Evolutionary conservation across 192 early-diverging fungal genomes (phyloP).

Genomic region (Rhizoclosmatium sp.): DNA sequence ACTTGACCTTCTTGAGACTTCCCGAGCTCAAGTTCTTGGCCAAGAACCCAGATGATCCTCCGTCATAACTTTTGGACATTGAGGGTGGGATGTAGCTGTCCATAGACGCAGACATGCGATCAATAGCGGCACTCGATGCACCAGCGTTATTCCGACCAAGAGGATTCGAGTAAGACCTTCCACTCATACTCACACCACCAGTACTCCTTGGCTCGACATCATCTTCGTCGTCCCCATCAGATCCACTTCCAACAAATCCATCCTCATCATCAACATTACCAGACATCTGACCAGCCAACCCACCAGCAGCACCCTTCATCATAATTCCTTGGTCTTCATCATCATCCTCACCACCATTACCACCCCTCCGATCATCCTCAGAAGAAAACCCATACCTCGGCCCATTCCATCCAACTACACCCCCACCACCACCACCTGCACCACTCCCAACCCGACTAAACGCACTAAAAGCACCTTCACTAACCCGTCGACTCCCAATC

Average conservation of each 20-base stretch:
- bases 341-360: constrained; percentile 27
- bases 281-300: not conserved
- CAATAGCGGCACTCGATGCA: not conserved
- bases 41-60: not conserved
- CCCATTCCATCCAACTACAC: not conserved
- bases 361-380: not conserved
- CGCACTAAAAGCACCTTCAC: constrained; percentile 15
- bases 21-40: constrained; percentile 25
- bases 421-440: not conserved
- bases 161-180: constrained; percentile 18
- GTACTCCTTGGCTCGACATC: not conserved
- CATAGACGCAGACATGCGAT: constrained; percentile 10
- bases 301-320: not conserved
- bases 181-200: not conserved
- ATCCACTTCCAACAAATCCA: not conserved
- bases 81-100: not conserved
- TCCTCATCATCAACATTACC: constrained; percentile 26
- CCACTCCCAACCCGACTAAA: constrained; percentile 12
- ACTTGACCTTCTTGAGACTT: constrained; percentile 13
- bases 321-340: constrained; percentile 33
- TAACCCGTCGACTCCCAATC: not conserved
- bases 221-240: constrained; percentile 30
- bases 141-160: not conserved
- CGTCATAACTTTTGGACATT: not conserved
- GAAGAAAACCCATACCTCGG: not conserved